phyloP scores from a whole-genome alignment of 192 early-diverging fungal genomes.

The Powellomyces hirtus region DNA sequence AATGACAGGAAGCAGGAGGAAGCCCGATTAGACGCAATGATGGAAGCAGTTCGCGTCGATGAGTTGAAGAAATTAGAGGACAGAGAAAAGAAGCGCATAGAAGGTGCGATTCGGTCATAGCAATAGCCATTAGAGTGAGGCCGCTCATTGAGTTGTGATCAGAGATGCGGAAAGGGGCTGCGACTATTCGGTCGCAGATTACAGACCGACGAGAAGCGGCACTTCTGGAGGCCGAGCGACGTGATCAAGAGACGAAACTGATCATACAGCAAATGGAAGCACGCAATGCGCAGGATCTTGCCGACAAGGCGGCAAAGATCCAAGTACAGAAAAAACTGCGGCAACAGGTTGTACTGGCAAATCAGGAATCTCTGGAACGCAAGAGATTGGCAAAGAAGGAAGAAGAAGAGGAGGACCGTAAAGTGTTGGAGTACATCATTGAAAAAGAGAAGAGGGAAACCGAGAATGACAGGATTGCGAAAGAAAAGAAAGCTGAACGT shows the following conservation, averaged over 20 bases:
- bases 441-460: constrained; percentile 57
- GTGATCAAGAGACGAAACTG: constrained; percentile 59
- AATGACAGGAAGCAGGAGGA: constrained; percentile 53
- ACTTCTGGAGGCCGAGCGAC: constrained; percentile 51
- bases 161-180: constrained; percentile 53
- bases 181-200: constrained; percentile 55
- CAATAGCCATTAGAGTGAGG: no score
- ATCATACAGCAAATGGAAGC: constrained; percentile 50
- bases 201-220: constrained; percentile 55
- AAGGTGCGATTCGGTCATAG: constrained; percentile 32
- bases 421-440: constrained; percentile 55
- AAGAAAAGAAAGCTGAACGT: constrained; percentile 51
- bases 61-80: constrained; percentile 56
- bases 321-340: constrained; percentile 33
- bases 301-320: constrained; percentile 48
- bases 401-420: constrained; percentile 57
- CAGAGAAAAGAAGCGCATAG: constrained; percentile 40
- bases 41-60: constrained; percentile 51
- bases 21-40: constrained; percentile 52
- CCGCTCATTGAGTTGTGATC: background rate
- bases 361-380: constrained; percentile 48
- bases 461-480: constrained; percentile 47
- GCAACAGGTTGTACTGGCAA: constrained; percentile 49
- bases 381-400: constrained; percentile 39
- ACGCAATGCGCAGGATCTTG: constrained; percentile 44